Percentiles rank a stretch among this genome's conserved stretches.
phyloP scores from a whole-genome alignment of 2,329 filamentous ascomycete genomes.

The Elsinoe fawcettii region DNA sequence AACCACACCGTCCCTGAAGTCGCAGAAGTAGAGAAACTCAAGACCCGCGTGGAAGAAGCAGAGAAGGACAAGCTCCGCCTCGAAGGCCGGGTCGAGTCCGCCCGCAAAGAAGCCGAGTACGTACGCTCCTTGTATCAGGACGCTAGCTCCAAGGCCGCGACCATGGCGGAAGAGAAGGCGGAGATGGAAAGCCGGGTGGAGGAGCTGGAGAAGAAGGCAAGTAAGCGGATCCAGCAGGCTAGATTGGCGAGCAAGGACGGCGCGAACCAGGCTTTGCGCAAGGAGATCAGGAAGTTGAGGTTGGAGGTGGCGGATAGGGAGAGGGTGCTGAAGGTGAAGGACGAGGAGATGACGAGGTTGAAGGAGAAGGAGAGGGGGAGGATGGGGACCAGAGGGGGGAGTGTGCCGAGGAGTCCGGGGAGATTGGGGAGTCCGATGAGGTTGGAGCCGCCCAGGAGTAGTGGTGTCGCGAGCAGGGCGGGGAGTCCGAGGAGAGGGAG shows the following conservation, averaged over 20 bases:
- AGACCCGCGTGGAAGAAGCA: conserved; percentile 20
- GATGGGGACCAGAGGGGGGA: conserved; percentile 30
- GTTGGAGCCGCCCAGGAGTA: conserved; percentile 17
- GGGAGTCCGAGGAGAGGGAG: conserved; percentile 27
- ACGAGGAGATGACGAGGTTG: conserved; percentile 30
- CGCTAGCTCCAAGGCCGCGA: conserved; percentile 43
- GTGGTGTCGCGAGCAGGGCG: conserved; percentile 23
- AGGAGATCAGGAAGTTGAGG: conserved; percentile 26
- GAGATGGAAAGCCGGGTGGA: conserved; percentile 36
- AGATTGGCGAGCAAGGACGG: conserved; percentile 22
- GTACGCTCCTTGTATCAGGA: conserved; percentile 52
- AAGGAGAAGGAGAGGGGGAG: conserved; percentile 28
- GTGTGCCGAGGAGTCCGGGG: conserved; percentile 30
- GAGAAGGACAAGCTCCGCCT: conserved; percentile 20
- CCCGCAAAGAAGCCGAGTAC: conserved; percentile 49
- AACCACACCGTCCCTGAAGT: conserved; percentile 28
- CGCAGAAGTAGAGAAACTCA: conserved; percentile 26
- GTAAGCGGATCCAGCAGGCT: conserved; percentile 24
- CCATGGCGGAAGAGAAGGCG: conserved; percentile 41
- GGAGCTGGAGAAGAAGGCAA: conserved; percentile 23
- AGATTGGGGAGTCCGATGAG: conserved; percentile 28
- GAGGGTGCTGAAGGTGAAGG: conserved; percentile 25
- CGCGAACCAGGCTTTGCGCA: conserved; percentile 20
- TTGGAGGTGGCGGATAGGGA: conserved; percentile 24
- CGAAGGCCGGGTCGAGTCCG: conserved; percentile 26